Percentiles rank a stretch among this genome's conserved stretches.
Conservation (phyloP, 768 basidiomycete species). For the Amanita jacksonii region DNA sequence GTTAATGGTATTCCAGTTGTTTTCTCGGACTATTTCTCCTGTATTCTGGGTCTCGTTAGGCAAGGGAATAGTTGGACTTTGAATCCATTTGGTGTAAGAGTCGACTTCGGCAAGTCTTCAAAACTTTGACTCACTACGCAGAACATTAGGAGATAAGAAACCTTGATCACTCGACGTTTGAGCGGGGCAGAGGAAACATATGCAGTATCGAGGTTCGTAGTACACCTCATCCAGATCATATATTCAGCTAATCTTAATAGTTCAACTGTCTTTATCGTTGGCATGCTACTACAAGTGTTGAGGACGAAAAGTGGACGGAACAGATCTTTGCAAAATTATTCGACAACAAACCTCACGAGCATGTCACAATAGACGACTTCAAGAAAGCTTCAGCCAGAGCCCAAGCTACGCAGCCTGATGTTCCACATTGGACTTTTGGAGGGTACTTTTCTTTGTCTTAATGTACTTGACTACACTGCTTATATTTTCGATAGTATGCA, state of each 20-base stretch:
- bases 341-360: constrained; percentile 38
- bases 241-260: constrained; percentile 22
- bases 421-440: constrained; percentile 60
- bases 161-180: constrained; percentile 54
- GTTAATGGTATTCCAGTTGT: constrained; percentile 30
- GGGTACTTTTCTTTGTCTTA: constrained; percentile 25
- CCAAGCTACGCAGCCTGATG: constrained; percentile 31
- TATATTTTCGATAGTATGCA: constrained; percentile 27
- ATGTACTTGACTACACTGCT: background rate
- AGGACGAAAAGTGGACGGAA: constrained; percentile 64
- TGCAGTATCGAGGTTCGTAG: constrained; percentile 67
- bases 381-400: constrained; percentile 31
- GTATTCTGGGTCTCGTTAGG: constrained; percentile 71
- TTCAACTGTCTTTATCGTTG: constrained; percentile 81
- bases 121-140: no score
- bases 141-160: constrained; percentile 63
- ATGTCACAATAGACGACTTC: constrained; percentile 41
- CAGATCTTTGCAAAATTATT: constrained; percentile 43
- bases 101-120: background rate
- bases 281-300: constrained; percentile 71
- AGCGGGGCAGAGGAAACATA: constrained; percentile 73
- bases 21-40: constrained; percentile 79
- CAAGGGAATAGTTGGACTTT: constrained; percentile 72
- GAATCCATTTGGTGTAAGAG: constrained; percentile 56
- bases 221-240: background rate